These are phyloP conservation scores for Albatrellus sp. DNA, from an alignment of 1,284 basidiomycete species.

Conservation along the genomic window DNA sequence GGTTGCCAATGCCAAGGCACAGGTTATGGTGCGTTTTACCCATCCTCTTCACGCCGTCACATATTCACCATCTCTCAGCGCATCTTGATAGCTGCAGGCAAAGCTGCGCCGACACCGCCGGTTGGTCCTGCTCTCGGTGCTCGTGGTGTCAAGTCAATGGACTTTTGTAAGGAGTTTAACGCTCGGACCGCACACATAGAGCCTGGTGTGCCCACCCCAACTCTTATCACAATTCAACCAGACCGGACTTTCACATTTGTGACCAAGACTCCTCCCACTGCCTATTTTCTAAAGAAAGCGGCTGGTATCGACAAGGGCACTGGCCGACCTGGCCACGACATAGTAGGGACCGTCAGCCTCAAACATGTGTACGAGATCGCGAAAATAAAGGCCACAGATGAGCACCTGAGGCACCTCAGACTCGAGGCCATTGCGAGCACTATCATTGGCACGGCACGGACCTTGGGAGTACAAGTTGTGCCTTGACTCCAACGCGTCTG, in stretches of 20 bases:
- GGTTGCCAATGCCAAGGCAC: constrained; percentile 22
- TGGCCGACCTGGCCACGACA: constrained; percentile 66
- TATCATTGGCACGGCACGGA: constrained; percentile 76
- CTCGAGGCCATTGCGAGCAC: constrained; percentile 83
- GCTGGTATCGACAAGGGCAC: constrained; percentile 87
- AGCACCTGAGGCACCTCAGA: constrained; percentile 72
- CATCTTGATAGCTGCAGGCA: constrained; percentile 84
- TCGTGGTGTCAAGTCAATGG: constrained; percentile 98
- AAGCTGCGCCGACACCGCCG: constrained; percentile 92
- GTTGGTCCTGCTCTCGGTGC: constrained; percentile 97
- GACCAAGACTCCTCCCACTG: constrained; percentile 82
- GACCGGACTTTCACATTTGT: constrained; percentile 93
- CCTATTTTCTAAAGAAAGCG: constrained; percentile 90
- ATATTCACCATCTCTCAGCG: constrained; percentile 36
- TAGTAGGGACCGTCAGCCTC: constrained; percentile 74
- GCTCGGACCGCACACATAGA: constrained; percentile 83
- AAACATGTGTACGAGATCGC: constrained; percentile 99
- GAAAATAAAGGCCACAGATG: constrained; percentile 90
- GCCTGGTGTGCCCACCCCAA: constrained; percentile 81
- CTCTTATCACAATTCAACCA: constrained; percentile 84
- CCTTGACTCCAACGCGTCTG: constrained; percentile 37
- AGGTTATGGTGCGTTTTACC: constrained; percentile 44
- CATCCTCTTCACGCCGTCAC: constrained; percentile 2
- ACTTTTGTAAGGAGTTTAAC: constrained; percentile 98
- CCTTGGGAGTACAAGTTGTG: constrained; percentile 79